These are phyloP conservation scores for Entomortierella lignicola DNA, from an alignment of 192 early-diverging fungal genomes.

Conservation along the genomic window DNA sequence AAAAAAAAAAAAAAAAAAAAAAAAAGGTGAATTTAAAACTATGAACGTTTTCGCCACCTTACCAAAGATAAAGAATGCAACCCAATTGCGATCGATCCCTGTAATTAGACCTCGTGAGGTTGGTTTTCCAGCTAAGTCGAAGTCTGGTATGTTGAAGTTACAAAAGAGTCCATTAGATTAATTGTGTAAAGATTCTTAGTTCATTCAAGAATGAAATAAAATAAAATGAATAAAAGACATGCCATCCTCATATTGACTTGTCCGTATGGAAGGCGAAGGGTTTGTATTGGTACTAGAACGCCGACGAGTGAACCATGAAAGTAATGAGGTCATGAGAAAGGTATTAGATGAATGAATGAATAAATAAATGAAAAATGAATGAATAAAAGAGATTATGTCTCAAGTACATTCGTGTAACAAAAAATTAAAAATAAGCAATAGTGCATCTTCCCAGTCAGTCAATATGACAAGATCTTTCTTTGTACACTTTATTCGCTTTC, in stretches of 20 bases:
- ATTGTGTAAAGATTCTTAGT: no score
- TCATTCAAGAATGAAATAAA: no score
- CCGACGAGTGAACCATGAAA: constrained; percentile 3
- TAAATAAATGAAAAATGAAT: background rate
- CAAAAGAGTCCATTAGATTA: no score
- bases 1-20: no score
- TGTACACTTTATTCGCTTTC: no score
- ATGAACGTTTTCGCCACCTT: no score
- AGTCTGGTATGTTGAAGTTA: background rate
- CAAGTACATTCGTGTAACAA: background rate
- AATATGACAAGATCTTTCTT: no score
- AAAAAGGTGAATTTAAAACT: no score
- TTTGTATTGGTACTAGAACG: background rate
- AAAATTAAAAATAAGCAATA: no score
- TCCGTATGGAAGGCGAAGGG: background rate
- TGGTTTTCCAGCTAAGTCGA: background rate
- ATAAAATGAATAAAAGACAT: background rate
- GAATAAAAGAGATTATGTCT: background rate
- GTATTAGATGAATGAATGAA: background rate
- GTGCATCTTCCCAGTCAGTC: no score
- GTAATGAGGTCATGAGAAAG: background rate
- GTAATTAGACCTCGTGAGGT: background rate
- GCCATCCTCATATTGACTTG: background rate
- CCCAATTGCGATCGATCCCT: constrained; percentile 32
- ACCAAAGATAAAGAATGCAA: constrained; percentile 46